Evolutionary conservation across 2,329 filamentous ascomycete genomes (phyloP).

Genomic region (Aspergillus spinulosporus): DNA sequence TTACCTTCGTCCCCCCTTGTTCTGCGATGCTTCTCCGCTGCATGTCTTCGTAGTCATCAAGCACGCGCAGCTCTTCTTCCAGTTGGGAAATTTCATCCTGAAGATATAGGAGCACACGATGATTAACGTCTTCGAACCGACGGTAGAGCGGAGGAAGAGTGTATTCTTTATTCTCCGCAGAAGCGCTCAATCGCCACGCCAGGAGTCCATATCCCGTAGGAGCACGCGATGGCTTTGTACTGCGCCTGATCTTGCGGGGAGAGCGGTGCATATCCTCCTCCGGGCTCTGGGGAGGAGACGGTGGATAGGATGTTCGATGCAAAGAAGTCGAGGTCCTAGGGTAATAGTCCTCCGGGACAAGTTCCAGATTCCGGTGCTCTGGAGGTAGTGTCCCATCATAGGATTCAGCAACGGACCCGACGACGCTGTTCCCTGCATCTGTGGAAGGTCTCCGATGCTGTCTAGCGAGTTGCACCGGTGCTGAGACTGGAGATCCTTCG

Average conservation of each 20-base stretch:
- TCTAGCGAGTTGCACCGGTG: slow-evolving; percentile 30
- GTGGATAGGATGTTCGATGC: slow-evolving; percentile 29
- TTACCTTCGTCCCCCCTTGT: slow-evolving; percentile 33
- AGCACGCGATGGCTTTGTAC: slow-evolving; percentile 24
- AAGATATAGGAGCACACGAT: slow-evolving; percentile 78
- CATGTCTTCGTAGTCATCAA: slow-evolving; percentile 62
- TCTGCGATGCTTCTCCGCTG: slow-evolving; percentile 35
- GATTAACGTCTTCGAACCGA: slow-evolving; percentile 77
- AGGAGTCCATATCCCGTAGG: slow-evolving; percentile 40
- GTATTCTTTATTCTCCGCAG: slow-evolving; percentile 29
- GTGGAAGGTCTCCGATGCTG: slow-evolving; percentile 28
- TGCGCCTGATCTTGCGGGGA: slow-evolving; percentile 24
- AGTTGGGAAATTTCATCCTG: slow-evolving; percentile 82
- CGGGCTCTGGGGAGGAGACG: slow-evolving; percentile 38
- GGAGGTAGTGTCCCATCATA: slow-evolving; percentile 25
- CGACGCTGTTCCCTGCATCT: slow-evolving; percentile 20
- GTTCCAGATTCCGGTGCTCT: slow-evolving; percentile 31
- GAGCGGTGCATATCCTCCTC: slow-evolving; percentile 29
- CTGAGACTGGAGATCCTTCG: slow-evolving; percentile 28
- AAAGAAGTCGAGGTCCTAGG: slow-evolving; percentile 22
- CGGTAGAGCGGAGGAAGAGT: slow-evolving; percentile 68
- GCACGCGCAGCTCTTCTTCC: slow-evolving; percentile 70
- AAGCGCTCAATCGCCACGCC: slow-evolving; percentile 34
- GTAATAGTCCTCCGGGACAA: slow-evolving; percentile 40
- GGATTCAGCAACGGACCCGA: slow-evolving; percentile 13